phyloP scores from a whole-genome alignment of 805 yeast species.

The Yarrowia alimentaria region DNA sequence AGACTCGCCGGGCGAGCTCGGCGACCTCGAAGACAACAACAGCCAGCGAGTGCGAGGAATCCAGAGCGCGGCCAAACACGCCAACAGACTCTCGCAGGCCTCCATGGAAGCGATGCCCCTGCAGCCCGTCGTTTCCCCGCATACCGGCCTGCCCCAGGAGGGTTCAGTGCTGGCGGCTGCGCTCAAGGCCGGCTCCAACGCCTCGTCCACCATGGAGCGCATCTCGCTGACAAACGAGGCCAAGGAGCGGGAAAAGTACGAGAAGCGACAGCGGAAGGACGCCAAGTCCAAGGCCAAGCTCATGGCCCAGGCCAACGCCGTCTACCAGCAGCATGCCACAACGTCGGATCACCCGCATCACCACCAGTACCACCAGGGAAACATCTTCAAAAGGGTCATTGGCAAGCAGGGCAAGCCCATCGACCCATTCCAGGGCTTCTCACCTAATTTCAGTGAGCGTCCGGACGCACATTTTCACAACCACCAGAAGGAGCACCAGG shows the following conservation, averaged over 20 bases:
- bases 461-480: constrained; percentile 8
- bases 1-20: constrained; percentile 22
- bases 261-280: constrained; percentile 16
- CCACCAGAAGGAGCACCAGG: constrained; percentile 17
- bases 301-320: constrained; percentile 21
- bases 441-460: constrained; percentile 21
- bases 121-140: constrained; percentile 20
- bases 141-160: constrained; percentile 22
- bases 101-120: constrained; percentile 13
- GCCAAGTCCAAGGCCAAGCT: constrained; percentile 18
- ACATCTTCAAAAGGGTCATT: constrained; percentile 14
- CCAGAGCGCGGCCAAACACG: constrained; percentile 26
- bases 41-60: constrained; percentile 4
- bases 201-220: constrained; percentile 23
- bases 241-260: constrained; percentile 17
- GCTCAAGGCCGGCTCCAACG: constrained; percentile 24
- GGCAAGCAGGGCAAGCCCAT: constrained; percentile 22
- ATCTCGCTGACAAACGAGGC: constrained; percentile 15
- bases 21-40: constrained; percentile 15
- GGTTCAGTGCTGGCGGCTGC: constrained; percentile 25
- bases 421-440: constrained; percentile 26
- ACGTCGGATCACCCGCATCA: constrained; percentile 8
- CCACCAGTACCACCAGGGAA: constrained; percentile 16
- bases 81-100: constrained; percentile 20
- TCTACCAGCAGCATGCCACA: constrained; percentile 7